Conservation (phyloP, 2,329 filamentous ascomycete species). For the Xylariales sp. region DNA sequence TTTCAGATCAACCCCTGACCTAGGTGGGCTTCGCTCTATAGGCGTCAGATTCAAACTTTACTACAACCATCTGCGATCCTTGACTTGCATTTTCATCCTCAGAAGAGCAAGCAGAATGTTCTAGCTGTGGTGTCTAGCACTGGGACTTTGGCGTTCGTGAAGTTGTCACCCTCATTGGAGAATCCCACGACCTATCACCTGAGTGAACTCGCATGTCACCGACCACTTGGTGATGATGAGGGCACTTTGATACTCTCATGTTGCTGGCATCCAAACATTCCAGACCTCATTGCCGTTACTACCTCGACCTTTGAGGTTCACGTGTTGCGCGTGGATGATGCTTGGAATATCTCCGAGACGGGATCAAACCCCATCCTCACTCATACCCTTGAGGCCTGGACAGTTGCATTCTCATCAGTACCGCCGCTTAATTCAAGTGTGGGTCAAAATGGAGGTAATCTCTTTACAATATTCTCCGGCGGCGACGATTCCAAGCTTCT, state of each 20-base stretch:
- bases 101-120: conserved; percentile 38
- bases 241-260: conserved; percentile 67
- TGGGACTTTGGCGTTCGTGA: conserved; percentile 63
- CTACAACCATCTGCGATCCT: conserved; percentile 70
- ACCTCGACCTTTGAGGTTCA: conserved; percentile 64
- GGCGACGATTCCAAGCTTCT: conserved; percentile 70
- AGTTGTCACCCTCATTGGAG: conserved; percentile 26
- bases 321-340: conserved; percentile 43
- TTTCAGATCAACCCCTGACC: neutral
- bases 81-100: conserved; percentile 75
- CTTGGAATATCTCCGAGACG: conserved; percentile 31
- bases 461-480: conserved; percentile 57
- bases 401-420: conserved; percentile 52
- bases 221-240: conserved; percentile 45
- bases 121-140: conserved; percentile 77
- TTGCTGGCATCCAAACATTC: conserved; percentile 61
- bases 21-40: conserved; percentile 23
- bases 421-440: neutral
- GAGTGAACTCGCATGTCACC: conserved; percentile 38
- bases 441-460: neutral
- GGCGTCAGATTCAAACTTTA: conserved; percentile 53
- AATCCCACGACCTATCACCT: conserved; percentile 11
- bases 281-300: conserved; percentile 61
- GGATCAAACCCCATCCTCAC: conserved; percentile 34
- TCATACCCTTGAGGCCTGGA: conserved; percentile 70